Evolutionary conservation across 768 basidiomycete genomes (phyloP).

Genomic region (Rhizopogon salebrosus): DNA sequence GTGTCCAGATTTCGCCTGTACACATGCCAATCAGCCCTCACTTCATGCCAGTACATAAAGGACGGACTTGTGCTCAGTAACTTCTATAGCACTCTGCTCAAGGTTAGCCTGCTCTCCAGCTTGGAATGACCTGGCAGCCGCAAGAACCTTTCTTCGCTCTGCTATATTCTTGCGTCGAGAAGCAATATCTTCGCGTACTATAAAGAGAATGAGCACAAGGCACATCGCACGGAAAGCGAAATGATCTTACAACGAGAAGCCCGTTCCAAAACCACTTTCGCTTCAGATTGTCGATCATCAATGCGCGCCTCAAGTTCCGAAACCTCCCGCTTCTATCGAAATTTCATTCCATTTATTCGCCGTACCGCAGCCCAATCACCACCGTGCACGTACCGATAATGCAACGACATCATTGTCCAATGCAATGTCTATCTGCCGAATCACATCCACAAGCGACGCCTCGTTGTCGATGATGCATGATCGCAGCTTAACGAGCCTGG

Average conservation of each 20-base stretch:
- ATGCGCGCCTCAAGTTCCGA: slow-evolving; percentile 60
- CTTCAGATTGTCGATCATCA: slow-evolving; percentile 41
- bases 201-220: slow-evolving; percentile 8
- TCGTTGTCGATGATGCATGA: slow-evolving; percentile 47
- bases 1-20: slow-evolving; percentile 41
- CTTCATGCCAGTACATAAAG: slow-evolving; percentile 1
- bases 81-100: slow-evolving; percentile 26
- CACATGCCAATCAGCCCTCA: neutral
- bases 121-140: slow-evolving; percentile 36
- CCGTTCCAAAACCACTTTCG: slow-evolving; percentile 35
- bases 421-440: slow-evolving; percentile 42
- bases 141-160: slow-evolving; percentile 42
- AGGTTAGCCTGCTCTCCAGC: slow-evolving; percentile 23
- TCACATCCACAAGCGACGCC: slow-evolving; percentile 41
- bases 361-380: slow-evolving; percentile 15
- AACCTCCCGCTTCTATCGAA: slow-evolving; percentile 58
- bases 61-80: slow-evolving; percentile 36
- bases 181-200: slow-evolving; percentile 41
- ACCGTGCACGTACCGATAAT: slow-evolving; percentile 36
- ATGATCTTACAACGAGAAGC: slow-evolving; percentile 41
- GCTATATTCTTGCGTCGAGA: slow-evolving; percentile 39
- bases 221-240: slow-evolving; percentile 12
- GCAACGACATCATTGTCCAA: slow-evolving; percentile 36
- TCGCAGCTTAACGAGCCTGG: slow-evolving; percentile 50
- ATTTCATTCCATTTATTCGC: slow-evolving; percentile 20